Evolutionary conservation across 2,329 filamentous ascomycete species (phyloP).

Genomic region (Albifimbria verrucaria): DNA sequence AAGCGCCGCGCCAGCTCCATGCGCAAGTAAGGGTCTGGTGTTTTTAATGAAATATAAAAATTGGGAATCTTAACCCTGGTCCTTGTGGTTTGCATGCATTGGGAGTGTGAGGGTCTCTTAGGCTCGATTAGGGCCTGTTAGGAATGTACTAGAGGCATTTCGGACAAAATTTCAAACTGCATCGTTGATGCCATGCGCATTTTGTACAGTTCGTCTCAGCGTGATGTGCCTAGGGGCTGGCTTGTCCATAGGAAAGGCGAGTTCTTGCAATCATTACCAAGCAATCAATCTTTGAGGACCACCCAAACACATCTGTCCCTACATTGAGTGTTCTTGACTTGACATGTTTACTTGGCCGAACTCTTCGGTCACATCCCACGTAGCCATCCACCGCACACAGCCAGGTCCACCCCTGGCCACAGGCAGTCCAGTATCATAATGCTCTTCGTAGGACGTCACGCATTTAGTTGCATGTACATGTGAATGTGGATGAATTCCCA

Average conservation of each 20-base stretch:
- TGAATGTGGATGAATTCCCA: not conserved
- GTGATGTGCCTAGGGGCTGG: not conserved
- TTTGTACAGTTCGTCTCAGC: conserved; percentile 1
- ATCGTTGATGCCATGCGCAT: conserved; percentile 21
- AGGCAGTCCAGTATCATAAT: not conserved
- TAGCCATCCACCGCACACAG: too few species aligned
- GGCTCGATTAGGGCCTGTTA: conserved; percentile 25
- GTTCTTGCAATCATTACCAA: not conserved
- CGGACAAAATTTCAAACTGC: conserved; percentile 29
- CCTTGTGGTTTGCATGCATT: conserved; percentile 39
- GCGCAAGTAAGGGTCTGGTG: conserved; percentile 67
- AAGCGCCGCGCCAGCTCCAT: conserved; percentile 97
- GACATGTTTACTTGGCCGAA: too few species aligned
- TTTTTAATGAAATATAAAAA: conserved; percentile 27
- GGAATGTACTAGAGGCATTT: conserved; percentile 37
- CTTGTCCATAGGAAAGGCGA: not conserved
- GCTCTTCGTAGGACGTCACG: not conserved
- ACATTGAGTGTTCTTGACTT: too few species aligned
- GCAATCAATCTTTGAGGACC: not conserved
- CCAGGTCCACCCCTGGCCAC: not conserved
- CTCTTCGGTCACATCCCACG: too few species aligned
- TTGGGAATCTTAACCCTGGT: conserved; percentile 31
- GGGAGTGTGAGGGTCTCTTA: conserved; percentile 33
- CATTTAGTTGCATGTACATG: not conserved
- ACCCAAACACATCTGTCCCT: not conserved